Evolutionary conservation across 768 basidiomycete species (phyloP).

Genomic region (Mycena latifolia): DNA sequence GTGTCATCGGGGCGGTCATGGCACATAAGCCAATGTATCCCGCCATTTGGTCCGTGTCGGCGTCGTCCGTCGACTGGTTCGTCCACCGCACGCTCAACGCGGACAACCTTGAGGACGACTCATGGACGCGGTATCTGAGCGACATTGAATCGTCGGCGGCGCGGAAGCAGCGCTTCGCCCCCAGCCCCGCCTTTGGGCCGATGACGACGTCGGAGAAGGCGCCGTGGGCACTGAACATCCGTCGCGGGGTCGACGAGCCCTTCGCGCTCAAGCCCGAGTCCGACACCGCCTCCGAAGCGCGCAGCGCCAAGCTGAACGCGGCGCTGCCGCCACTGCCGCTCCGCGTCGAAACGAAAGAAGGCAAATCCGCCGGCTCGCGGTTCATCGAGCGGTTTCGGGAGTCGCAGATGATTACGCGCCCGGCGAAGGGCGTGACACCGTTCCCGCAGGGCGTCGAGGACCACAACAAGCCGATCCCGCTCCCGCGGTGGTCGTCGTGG

Average conservation of each 20-base stretch:
- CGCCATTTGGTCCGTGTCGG: slow-evolving; percentile 31
- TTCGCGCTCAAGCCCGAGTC: slow-evolving; percentile 23
- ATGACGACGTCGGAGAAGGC: slow-evolving; percentile 19
- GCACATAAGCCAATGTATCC: slow-evolving; percentile 28
- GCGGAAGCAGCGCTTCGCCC: slow-evolving; percentile 20
- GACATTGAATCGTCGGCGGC: slow-evolving; percentile 32
- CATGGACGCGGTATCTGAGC: slow-evolving; percentile 33
- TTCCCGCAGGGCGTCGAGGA: slow-evolving; percentile 28
- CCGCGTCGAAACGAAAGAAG: slow-evolving; percentile 29
- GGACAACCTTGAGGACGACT: slow-evolving; percentile 27
- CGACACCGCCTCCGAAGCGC: background rate
- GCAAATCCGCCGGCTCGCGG: slow-evolving; percentile 32
- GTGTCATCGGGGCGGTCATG: slow-evolving; percentile 23
- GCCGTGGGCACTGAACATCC: slow-evolving; percentile 33
- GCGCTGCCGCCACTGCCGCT: slow-evolving; percentile 34
- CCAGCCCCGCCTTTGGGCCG: background rate
- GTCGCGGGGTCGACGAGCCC: slow-evolving; percentile 34
- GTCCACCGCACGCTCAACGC: slow-evolving; percentile 28
- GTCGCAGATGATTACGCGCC: slow-evolving; percentile 19
- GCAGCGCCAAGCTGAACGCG: slow-evolving; percentile 22
- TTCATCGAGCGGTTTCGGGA: slow-evolving; percentile 36
- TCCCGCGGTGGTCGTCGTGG: slow-evolving; percentile 28
- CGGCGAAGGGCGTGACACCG: slow-evolving; percentile 11
- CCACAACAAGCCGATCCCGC: slow-evolving; percentile 31
- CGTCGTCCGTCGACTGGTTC: slow-evolving; percentile 34